phyloP scores from a whole-genome alignment of 345 rosid species.

The Moringa oleifera region DNA sequence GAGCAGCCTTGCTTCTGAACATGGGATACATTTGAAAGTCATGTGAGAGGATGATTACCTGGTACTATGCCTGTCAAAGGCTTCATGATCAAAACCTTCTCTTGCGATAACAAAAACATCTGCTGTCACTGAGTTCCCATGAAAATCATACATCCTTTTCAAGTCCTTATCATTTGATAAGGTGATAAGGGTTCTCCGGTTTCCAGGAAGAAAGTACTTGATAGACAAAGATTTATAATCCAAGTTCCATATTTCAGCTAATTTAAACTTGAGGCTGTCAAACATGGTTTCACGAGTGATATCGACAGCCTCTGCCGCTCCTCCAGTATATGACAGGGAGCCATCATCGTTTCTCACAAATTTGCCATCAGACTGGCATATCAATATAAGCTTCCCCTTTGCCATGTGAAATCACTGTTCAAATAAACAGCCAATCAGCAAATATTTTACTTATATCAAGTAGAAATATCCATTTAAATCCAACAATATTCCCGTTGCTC shows the following conservation, averaged over 20 bases:
- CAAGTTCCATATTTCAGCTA: constrained; percentile 67
- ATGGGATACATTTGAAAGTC: background rate
- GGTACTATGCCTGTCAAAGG: constrained; percentile 19
- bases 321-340: constrained; percentile 60
- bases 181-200: constrained; percentile 60
- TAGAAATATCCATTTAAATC: background rate
- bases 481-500: background rate
- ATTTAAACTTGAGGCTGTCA: constrained; percentile 61
- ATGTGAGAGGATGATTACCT: constrained; percentile 36
- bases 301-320: constrained; percentile 81
- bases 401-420: constrained; percentile 41
- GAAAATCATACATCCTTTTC: constrained; percentile 75
- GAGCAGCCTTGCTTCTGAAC: background rate
- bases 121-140: constrained; percentile 65
- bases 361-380: constrained; percentile 80
- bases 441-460: background rate
- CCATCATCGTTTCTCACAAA: constrained; percentile 67
- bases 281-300: constrained; percentile 58
- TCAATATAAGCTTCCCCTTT: constrained; percentile 78
- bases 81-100: constrained; percentile 51
- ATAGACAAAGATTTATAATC: constrained; percentile 58
- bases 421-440: constrained; percentile 11
- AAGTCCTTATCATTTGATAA: constrained; percentile 69
- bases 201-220: constrained; percentile 90
- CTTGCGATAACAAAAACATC: constrained; percentile 57